phyloP scores from a whole-genome alignment of 176 grass and related monocot genomes.

The Panicum miliaceum region DNA sequence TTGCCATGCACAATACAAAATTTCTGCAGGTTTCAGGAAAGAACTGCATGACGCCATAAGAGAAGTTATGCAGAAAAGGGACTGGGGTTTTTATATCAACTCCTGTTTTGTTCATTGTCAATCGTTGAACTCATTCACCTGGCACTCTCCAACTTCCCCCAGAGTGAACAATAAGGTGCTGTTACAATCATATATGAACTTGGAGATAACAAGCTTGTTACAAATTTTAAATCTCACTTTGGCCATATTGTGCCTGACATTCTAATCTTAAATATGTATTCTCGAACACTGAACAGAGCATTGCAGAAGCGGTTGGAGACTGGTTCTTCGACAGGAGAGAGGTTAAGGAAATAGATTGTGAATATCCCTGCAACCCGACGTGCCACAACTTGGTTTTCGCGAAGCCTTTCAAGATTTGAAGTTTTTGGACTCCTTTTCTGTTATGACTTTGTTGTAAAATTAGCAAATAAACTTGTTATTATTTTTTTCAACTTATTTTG shows the following conservation, averaged over 20 bases:
- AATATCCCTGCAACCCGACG: conserved; percentile 79
- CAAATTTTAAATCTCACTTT: not conserved
- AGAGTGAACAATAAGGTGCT: conserved; percentile 73
- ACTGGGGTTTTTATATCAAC: conserved; percentile 74
- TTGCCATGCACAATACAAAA: not conserved
- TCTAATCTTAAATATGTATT: not conserved
- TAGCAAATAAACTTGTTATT: not conserved
- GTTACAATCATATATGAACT: not conserved
- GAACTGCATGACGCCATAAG: conserved; percentile 47
- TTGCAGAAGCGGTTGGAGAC: conserved; percentile 80
- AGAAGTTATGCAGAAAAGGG: conserved; percentile 53
- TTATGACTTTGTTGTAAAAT: not conserved
- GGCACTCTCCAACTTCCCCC: conserved; percentile 67
- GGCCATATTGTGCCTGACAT: not conserved
- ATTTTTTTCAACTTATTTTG: not conserved
- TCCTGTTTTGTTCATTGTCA: conserved; percentile 87
- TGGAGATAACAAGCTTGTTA: not conserved
- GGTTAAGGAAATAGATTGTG: conserved; percentile 76
- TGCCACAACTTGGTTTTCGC: conserved; percentile 73
- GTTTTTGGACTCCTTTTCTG: not conserved
- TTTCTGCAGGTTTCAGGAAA: conserved; percentile 64
- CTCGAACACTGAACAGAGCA: conserved; percentile 54
- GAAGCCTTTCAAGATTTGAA: conserved; percentile 50
- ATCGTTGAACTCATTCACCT: conserved; percentile 55
- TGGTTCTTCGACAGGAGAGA: conserved; percentile 74